Conservation (phyloP, 2,329 filamentous ascomycete species). For the Paracamarosporium sp. region DNA sequence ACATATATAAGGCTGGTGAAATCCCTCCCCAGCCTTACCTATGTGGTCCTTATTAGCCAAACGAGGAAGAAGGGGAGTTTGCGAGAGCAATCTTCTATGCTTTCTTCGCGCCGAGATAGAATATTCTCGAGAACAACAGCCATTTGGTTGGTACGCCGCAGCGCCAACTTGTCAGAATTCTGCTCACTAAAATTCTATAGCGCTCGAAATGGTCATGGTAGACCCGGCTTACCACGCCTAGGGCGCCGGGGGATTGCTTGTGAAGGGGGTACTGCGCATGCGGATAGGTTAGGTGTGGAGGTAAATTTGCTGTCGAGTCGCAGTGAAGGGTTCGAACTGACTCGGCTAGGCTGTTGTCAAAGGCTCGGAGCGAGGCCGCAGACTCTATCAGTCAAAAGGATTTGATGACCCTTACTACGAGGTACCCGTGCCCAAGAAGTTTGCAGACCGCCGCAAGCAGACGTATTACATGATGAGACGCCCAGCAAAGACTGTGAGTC, state of each 20-base stretch:
- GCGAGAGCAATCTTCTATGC: constrained; percentile 10
- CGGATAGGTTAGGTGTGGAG: constrained; percentile 14
- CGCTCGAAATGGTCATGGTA: constrained; percentile 15
- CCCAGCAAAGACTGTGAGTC: neutral
- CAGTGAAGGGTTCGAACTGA: neutral
- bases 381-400: constrained; percentile 11
- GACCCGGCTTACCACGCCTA: constrained; percentile 9
- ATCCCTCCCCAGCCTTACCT: constrained; percentile 10
- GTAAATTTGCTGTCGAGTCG: neutral
- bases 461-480: no score
- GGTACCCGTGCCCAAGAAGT: constrained; percentile 12
- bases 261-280: constrained; percentile 10
- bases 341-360: constrained; percentile 9
- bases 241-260: constrained; percentile 11
- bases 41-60: constrained; percentile 15
- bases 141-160: constrained; percentile 8
- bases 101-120: constrained; percentile 15
- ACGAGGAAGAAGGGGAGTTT: constrained; percentile 15
- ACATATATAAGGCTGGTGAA: constrained; percentile 12
- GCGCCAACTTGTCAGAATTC: neutral
- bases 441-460: constrained; percentile 14
- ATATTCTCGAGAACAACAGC: constrained; percentile 10
- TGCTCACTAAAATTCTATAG: neutral
- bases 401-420: constrained; percentile 9
- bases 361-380: constrained; percentile 10